These are phyloP conservation scores for Rhododendron williamsianum DNA, from an alignment of 148 eudicot genomes.

Conservation along the genomic window DNA sequence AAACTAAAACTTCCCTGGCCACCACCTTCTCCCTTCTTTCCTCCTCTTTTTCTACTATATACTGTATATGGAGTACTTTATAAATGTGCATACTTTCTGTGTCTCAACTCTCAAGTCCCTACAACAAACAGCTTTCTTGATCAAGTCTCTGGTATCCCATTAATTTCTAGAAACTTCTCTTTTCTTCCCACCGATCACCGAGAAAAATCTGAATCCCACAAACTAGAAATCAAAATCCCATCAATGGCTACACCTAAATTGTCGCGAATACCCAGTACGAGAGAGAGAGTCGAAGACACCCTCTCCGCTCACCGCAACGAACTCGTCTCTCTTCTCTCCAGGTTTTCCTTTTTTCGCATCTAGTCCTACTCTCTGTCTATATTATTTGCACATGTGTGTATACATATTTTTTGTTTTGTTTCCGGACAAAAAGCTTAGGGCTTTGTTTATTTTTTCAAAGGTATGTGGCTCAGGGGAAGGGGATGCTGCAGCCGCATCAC, in stretches of 20 bases:
- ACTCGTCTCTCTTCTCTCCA: constrained; percentile 84
- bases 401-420: background rate
- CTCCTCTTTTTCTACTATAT: background rate
- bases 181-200: background rate
- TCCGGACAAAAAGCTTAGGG: background rate
- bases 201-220: background rate
- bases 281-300: constrained; percentile 85
- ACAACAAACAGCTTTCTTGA: background rate
- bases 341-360: constrained; percentile 29
- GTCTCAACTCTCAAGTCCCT: background rate
- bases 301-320: constrained; percentile 83
- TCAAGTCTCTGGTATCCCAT: background rate
- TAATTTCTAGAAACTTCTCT: background rate
- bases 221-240: background rate
- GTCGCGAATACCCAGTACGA: constrained; percentile 41
- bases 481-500: constrained; percentile 81
- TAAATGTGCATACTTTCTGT: background rate
- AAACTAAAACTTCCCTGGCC: background rate
- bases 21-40: background rate
- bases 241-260: constrained; percentile 45
- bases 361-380: background rate
- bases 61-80: background rate
- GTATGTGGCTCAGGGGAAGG: constrained; percentile 86
- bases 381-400: background rate
- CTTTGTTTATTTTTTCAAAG: constrained; percentile 22